These are phyloP conservation scores for Leucocoprinus sp. DNA, from an alignment of 768 basidiomycete genomes.

Conservation along the genomic window DNA sequence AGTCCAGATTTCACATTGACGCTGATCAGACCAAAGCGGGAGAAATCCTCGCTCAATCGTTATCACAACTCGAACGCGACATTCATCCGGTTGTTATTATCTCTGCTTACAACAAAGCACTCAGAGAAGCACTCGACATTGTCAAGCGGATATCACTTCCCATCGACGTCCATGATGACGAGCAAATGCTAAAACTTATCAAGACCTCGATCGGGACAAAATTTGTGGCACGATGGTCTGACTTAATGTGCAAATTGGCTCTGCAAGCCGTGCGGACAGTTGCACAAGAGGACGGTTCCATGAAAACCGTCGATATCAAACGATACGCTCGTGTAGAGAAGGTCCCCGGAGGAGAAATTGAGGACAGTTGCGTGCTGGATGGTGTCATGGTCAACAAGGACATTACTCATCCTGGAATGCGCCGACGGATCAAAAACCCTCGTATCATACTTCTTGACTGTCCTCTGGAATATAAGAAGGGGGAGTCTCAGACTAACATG, in stretches of 20 bases:
- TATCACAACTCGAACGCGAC: slow-evolving; percentile 88
- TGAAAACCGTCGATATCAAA: slow-evolving; percentile 95
- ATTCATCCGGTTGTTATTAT: slow-evolving; percentile 99
- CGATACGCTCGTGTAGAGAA: slow-evolving; percentile 97
- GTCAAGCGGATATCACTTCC: slow-evolving; percentile 83
- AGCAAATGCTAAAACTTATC: slow-evolving; percentile 92
- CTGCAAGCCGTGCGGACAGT: slow-evolving; percentile 89
- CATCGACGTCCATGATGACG: slow-evolving; percentile 78
- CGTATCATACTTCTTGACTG: slow-evolving; percentile 88
- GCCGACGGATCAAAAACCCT: slow-evolving; percentile 83
- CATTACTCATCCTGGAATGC: slow-evolving; percentile 96
- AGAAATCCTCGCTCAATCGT: slow-evolving; percentile 93
- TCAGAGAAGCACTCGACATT: slow-evolving; percentile 85
- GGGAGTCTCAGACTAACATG: slow-evolving; percentile 97
- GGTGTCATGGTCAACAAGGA: slow-evolving; percentile 99
- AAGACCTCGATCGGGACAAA: slow-evolving; percentile 99
- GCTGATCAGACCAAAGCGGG: slow-evolving; percentile 44
- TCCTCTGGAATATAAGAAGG: slow-evolving; percentile 98
- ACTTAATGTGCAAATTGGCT: slow-evolving; percentile 95
- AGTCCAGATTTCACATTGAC: not conserved
- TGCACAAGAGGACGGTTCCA: slow-evolving; percentile 54
- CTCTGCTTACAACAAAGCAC: slow-evolving; percentile 93
- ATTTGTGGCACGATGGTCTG: slow-evolving; percentile 93
- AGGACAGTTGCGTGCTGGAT: slow-evolving; percentile 76
- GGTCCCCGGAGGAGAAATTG: slow-evolving; percentile 95